A percentile compares a stretch with the other conserved stretches of the same genome.
These are phyloP conservation scores for Santalum album DNA, from an alignment of 164 flowering plant species.

Conservation along the genomic window DNA sequence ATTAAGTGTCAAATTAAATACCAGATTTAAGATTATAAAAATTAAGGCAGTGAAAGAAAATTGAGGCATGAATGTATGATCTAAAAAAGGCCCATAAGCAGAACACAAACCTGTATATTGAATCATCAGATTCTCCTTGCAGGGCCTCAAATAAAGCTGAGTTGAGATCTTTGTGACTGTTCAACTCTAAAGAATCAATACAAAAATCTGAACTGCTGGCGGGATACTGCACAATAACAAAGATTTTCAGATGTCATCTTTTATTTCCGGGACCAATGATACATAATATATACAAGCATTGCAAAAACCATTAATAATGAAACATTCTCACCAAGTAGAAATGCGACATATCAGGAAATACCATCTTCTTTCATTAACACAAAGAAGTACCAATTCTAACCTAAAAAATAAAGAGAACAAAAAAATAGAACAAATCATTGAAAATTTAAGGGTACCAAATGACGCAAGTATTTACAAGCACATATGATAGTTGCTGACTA, in stretches of 20 bases:
- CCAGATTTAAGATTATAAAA: neutral
- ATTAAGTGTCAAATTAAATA: neutral
- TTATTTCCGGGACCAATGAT: too few species aligned
- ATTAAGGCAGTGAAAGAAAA: neutral
- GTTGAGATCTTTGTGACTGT: conserved; percentile 41
- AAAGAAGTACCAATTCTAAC: too few species aligned
- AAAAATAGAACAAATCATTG: too few species aligned
- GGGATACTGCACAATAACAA: conserved; percentile 57
- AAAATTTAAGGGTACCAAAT: too few species aligned
- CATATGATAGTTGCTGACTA: too few species aligned
- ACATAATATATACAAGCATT: too few species aligned
- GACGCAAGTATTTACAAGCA: too few species aligned
- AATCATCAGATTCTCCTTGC: conserved; percentile 35
- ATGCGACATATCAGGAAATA: too few species aligned
- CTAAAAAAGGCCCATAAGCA: neutral
- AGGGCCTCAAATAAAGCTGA: conserved; percentile 40
- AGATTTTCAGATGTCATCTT: neutral
- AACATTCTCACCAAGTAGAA: too few species aligned
- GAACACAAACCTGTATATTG: conserved; percentile 40
- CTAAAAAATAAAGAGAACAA: too few species aligned
- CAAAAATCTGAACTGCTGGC: conserved; percentile 42
- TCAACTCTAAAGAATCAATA: conserved; percentile 45
- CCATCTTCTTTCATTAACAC: too few species aligned
- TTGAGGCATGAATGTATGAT: neutral
- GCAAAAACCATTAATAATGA: too few species aligned